Evolutionary conservation across 2,329 filamentous ascomycete genomes (phyloP).

Genomic region (Intubia oerlemansii): DNA sequence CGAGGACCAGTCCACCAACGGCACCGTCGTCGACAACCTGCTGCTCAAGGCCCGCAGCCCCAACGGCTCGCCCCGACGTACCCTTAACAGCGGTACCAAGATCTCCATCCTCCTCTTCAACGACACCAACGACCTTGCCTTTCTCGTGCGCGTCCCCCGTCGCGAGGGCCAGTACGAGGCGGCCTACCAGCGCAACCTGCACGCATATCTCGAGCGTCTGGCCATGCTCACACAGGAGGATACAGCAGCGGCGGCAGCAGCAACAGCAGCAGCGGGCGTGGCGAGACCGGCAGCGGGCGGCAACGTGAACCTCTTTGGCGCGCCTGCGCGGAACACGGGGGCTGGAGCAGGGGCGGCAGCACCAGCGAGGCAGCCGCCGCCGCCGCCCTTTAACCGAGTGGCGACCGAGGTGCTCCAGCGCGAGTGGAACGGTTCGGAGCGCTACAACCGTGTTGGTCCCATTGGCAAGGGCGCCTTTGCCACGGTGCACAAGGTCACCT

Average conservation of each 20-base stretch:
- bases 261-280: constrained; percentile 11
- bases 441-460: constrained; percentile 62
- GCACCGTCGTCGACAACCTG: constrained; percentile 62
- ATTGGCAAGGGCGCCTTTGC: constrained; percentile 93
- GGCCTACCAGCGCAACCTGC: constrained; percentile 47
- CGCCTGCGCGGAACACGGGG: background rate
- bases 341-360: background rate
- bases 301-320: constrained; percentile 16
- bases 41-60: constrained; percentile 26
- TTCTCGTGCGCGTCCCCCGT: constrained; percentile 68
- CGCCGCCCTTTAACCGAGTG: constrained; percentile 9
- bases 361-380: constrained; percentile 1
- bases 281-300: too few relatives aligned
- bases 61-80: constrained; percentile 23
- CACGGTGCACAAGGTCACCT: constrained; percentile 75
- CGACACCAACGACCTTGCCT: constrained; percentile 40
- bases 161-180: constrained; percentile 43
- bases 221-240: constrained; percentile 13
- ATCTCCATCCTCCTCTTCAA: constrained; percentile 45
- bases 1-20: constrained; percentile 89
- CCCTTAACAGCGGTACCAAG: constrained; percentile 49
- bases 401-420: constrained; percentile 19
- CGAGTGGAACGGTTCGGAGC: constrained; percentile 65
- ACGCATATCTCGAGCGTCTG: constrained; percentile 34
- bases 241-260: constrained; percentile 12